phyloP scores from a whole-genome alignment of 306 rosid species.

The Sesbania bispinosa region DNA sequence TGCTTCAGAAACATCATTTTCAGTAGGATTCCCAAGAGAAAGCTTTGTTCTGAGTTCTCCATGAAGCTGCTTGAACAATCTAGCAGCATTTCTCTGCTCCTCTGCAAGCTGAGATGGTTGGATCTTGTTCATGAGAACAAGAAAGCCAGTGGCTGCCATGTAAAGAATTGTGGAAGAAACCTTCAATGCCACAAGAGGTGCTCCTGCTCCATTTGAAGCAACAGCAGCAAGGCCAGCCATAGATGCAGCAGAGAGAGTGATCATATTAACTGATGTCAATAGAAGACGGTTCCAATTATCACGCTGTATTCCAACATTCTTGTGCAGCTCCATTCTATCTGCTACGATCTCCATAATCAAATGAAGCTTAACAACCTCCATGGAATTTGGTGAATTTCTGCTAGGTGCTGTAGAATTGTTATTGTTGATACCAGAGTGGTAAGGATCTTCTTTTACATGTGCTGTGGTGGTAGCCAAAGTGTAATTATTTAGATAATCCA shows the following conservation, averaged over 20 bases:
- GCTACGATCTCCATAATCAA: slow-evolving; percentile 52
- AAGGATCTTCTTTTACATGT: slow-evolving; percentile 8
- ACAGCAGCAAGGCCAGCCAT: slow-evolving; percentile 60
- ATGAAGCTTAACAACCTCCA: slow-evolving; percentile 43
- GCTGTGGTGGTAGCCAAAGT: slow-evolving; percentile 9
- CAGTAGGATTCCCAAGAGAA: slow-evolving; percentile 24
- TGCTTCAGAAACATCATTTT: slow-evolving; percentile 41
- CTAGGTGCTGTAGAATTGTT: neutral
- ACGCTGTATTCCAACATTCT: slow-evolving; percentile 63
- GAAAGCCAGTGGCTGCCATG: slow-evolving; percentile 54
- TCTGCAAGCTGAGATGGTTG: slow-evolving; percentile 89
- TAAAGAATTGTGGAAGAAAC: slow-evolving; percentile 63
- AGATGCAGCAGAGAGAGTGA: slow-evolving; percentile 70
- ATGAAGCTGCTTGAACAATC: slow-evolving; percentile 71
- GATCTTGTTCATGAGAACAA: slow-evolving; percentile 62
- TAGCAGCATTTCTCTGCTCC: slow-evolving; percentile 62
- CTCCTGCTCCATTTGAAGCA: slow-evolving; percentile 17
- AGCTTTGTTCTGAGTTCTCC: slow-evolving; percentile 42
- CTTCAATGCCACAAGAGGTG: slow-evolving; percentile 50
- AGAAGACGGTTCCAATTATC: slow-evolving; percentile 80
- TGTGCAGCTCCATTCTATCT: slow-evolving; percentile 83
- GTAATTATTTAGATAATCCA: slow-evolving; percentile 29
- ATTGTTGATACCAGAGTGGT: neutral
- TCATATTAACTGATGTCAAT: slow-evolving; percentile 47
- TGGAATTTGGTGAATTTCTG: neutral